Evolutionary conservation across 306 rosid species (phyloP).

Genomic region (Trifolium subterraneum): DNA sequence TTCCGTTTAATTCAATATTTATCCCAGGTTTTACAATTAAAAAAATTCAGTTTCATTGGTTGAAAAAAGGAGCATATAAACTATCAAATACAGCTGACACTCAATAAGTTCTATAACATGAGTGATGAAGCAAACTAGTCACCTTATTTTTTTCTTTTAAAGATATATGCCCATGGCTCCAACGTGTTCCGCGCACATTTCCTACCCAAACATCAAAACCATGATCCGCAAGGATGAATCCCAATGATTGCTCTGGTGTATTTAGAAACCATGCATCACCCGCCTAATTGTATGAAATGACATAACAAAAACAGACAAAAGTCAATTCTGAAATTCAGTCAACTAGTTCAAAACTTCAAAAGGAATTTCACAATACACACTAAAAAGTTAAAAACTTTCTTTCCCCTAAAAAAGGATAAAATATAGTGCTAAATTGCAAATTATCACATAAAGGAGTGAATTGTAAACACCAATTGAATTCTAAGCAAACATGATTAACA

Average conservation of each 20-base stretch:
- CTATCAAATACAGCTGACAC: constrained; percentile 10
- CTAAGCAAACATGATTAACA: neutral
- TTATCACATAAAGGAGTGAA: neutral
- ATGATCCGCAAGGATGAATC: constrained; percentile 92
- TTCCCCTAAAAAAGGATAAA: neutral
- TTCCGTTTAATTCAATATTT: neutral
- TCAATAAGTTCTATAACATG: constrained; percentile 8
- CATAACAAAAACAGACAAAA: constrained; percentile 31
- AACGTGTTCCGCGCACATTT: constrained; percentile 90
- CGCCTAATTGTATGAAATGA: constrained; percentile 59
- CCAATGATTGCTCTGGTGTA: constrained; percentile 76
- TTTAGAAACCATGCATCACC: constrained; percentile 97
- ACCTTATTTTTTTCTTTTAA: constrained; percentile 68
- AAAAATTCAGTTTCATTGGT: neutral
- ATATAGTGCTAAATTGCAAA: constrained; percentile 1
- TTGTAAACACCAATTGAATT: neutral
- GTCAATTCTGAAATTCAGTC: constrained; percentile 26
- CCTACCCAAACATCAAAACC: constrained; percentile 98
- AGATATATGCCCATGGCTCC: constrained; percentile 85
- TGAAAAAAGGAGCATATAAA: constrained; percentile 8
- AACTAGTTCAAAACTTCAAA: constrained; percentile 6
- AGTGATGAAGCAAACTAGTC: constrained; percentile 3
- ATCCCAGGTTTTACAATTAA: constrained; percentile 4
- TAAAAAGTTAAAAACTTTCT: constrained; percentile 6
- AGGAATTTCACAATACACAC: constrained; percentile 22